phyloP scores from a whole-genome alignment of 2,329 filamentous ascomycete species.

The Lasiodiplodia citricola region DNA sequence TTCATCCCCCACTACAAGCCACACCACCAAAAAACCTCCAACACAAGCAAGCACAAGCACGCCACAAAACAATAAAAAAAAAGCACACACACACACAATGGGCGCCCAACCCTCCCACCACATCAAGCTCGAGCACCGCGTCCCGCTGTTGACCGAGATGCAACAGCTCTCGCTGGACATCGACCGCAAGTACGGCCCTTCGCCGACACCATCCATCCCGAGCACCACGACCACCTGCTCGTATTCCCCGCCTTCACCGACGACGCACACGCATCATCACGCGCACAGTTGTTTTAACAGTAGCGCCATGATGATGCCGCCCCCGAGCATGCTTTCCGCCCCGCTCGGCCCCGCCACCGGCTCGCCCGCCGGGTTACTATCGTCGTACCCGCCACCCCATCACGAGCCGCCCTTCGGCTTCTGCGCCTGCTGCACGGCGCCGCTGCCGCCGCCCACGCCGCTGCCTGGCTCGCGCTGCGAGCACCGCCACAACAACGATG shows the following conservation, averaged over 20 bases:
- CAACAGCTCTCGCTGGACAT: neutral
- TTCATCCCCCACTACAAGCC: neutral
- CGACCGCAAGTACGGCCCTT: neutral
- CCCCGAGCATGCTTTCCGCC: neutral
- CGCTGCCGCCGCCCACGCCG: neutral
- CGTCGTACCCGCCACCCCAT: neutral
- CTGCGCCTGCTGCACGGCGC: neutral
- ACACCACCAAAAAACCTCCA: neutral
- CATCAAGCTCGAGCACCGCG: neutral
- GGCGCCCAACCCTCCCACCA: neutral
- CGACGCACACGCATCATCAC: neutral
- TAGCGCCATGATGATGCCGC: neutral
- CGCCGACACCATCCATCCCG: neutral
- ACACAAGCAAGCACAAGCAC: neutral
- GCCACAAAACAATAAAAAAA: neutral
- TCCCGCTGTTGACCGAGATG: constrained; percentile 17
- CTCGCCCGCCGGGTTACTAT: neutral
- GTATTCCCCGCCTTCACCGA: neutral
- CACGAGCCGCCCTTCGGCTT: neutral
- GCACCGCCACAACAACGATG: neutral
- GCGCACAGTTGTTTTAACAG: too few relatives aligned
- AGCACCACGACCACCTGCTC: neutral
- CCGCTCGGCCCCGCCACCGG: neutral
- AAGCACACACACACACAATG: neutral
- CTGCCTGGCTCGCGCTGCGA: neutral